Evolutionary conservation across 139 green algal species (phyloP).

Genomic region (Chlorella vulgaris): DNA sequence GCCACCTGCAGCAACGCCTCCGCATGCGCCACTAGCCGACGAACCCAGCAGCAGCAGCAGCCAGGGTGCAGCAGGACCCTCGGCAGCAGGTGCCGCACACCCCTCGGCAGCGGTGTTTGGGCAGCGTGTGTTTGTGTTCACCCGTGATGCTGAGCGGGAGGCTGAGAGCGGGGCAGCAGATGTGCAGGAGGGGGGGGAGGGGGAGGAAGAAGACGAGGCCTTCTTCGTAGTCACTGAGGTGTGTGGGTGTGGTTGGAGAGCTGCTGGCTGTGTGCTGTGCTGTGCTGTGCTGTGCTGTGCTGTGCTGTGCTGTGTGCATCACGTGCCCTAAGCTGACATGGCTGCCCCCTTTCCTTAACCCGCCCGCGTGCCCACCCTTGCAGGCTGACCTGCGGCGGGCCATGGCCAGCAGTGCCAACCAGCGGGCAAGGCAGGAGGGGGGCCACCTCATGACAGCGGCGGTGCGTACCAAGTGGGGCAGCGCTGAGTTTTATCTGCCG

Average conservation of each 20-base stretch:
- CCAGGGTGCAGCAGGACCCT: background rate
- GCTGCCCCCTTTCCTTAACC: no score
- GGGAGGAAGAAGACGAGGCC: background rate
- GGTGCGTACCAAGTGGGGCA: constrained; percentile 7
- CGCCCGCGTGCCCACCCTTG: no score
- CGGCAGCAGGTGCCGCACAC: background rate
- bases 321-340: background rate
- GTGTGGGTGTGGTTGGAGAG: background rate
- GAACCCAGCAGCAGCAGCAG: background rate
- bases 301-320: background rate
- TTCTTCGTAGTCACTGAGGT: constrained; percentile 31
- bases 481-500: no score
- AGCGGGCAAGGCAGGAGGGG: constrained; percentile 22
- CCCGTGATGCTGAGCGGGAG: constrained; percentile 33
- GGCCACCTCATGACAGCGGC: constrained; percentile 41
- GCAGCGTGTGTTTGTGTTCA: constrained; percentile 42
- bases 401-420: constrained; percentile 15
- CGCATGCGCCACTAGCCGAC: background rate
- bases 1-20: background rate
- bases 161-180: constrained; percentile 19
- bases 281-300: background rate
- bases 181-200: background rate
- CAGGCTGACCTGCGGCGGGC: constrained; percentile 20
- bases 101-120: constrained; percentile 33
- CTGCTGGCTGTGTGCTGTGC: background rate